Conservation (phyloP, 1,284 basidiomycete species). For the Kwoniella shivajii region DNA sequence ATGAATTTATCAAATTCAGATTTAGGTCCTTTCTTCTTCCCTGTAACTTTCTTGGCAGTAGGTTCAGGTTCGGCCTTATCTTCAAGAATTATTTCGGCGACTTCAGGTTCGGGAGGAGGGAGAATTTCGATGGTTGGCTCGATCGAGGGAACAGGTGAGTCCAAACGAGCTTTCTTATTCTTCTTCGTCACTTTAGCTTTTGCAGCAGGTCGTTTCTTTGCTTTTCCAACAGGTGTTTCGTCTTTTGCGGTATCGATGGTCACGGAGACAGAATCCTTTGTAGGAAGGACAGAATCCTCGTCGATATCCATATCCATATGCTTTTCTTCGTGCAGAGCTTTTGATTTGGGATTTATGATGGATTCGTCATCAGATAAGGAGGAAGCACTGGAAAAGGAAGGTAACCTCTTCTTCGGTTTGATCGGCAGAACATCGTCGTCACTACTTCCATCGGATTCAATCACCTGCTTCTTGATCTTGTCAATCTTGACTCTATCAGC, state of each 20-base stretch:
- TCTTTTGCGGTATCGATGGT: neutral
- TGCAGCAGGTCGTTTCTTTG: slow-evolving; percentile 26
- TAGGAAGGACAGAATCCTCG: neutral
- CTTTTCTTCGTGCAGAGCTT: neutral
- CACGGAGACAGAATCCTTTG: neutral
- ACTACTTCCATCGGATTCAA: slow-evolving; percentile 23
- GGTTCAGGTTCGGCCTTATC: slow-evolving; percentile 8
- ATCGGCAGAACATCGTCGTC: slow-evolving; percentile 13
- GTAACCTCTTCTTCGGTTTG: slow-evolving; percentile 5
- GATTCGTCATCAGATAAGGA: slow-evolving; percentile 13
- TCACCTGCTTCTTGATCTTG: slow-evolving; percentile 15
- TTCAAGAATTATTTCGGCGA: slow-evolving; percentile 40
- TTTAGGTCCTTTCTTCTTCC: slow-evolving; percentile 20
- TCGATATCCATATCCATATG: slow-evolving; percentile 16
- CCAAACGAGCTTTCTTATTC: slow-evolving; percentile 38
- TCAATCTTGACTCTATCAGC: slow-evolving; percentile 8
- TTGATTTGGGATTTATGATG: neutral
- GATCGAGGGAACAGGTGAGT: slow-evolving; percentile 21
- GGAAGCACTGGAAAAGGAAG: slow-evolving; percentile 17
- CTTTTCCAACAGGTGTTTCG: slow-evolving; percentile 6
- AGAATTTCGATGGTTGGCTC: slow-evolving; percentile 20
- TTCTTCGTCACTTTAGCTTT: slow-evolving; percentile 29
- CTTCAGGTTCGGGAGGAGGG: slow-evolving; percentile 21
- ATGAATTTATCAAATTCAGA: slow-evolving; percentile 42
- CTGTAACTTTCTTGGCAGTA: slow-evolving; percentile 18